Percentiles rank a stretch among this genome's conserved stretches.
Evolutionary conservation across 23 red algal genomes (phyloP).

Genomic region (Gracilaria gracilis): DNA sequence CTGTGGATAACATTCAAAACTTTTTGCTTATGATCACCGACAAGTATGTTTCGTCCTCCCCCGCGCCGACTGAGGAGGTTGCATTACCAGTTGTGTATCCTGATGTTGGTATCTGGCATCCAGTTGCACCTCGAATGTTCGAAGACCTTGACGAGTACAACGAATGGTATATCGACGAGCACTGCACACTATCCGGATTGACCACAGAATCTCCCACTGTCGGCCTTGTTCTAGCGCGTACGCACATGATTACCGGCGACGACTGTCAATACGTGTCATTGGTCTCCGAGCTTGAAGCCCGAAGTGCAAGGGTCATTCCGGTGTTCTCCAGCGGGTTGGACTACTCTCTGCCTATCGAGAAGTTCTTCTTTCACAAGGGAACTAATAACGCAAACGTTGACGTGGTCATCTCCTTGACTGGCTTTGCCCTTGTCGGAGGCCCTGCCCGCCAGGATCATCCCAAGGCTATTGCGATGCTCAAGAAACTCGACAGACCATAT

Average conservation of each 20-base stretch:
- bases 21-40: constrained; percentile 98
- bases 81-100: constrained; percentile 91
- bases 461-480: constrained; percentile 87
- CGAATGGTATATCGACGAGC: constrained; percentile 92
- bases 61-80: constrained; percentile 35
- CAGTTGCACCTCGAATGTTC: constrained; percentile 95
- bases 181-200: constrained; percentile 74
- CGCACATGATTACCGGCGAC: constrained; percentile 97
- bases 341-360: constrained; percentile 91
- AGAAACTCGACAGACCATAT: constrained; percentile 93
- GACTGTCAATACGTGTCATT: constrained; percentile 99
- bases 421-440: constrained; percentile 98
- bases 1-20: constrained; percentile 95
- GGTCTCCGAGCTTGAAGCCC: constrained; percentile 89
- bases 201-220: constrained; percentile 69
- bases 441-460: constrained; percentile 98
- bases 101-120: constrained; percentile 99
- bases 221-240: constrained; percentile 90
- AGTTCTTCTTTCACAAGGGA: constrained; percentile 90
- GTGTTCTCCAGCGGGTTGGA: constrained; percentile 97
- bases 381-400: constrained; percentile 84
- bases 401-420: constrained; percentile 93
- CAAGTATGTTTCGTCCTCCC: constrained; percentile 85
- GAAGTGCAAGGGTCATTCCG: constrained; percentile 90
- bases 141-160: constrained; percentile 91